Base-by-base conservation (phyloP, 768 basidiomycete species). In the Tremella fuciformis region DNA sequence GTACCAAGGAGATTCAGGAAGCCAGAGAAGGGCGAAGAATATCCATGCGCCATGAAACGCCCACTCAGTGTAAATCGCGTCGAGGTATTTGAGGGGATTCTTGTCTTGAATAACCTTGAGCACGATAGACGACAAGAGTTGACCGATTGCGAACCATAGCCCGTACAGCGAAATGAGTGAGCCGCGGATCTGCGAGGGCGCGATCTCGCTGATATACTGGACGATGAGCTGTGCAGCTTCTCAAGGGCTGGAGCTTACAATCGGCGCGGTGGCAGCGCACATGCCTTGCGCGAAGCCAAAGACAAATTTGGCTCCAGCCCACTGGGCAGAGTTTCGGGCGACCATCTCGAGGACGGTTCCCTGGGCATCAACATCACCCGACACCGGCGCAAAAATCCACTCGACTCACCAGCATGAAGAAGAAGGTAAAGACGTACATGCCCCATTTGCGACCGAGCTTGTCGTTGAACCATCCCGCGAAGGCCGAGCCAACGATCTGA, bases 91-190 rank as follows among this genome's bases (percentile, higher is more conserved):
- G 2, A 22, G 29, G 13, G 55, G 42, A 8, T 21, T 11, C 21
- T 19, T 19, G 1, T 25, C 18, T 13, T 49, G 11, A 9, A 48
- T n/a, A 26, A 58, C 25, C 22, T 53, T 40, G n/a, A 34, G 16
- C 4, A 47, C 58, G 53, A 59, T 59, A 44, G 58, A 51, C 29
- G 52, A 22, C 11, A 47, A 18, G 42, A 59, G 37, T 34, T 59
- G 58, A 26, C 58, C 59, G 19, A 60, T 16, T 16, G 52, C 44
- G 24, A 47, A 55, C 25, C 16, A 50, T n/a, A 49, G 37, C 3
- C 16, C n/a, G 58, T 59, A 54, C 16, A 50, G 15, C 8, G 39
- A 18, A 18, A 58, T 19, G 3, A 59, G 53, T 21, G 25, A 41
- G n/a, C 53, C 58, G 19, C 58, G 58, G 16, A 46, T 44, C 16